A percentile compares a stretch with the other conserved stretches of the same genome.
Evolutionary conservation across 768 basidiomycete genomes (phyloP).

Genomic region (Hygrocybe punicea): DNA sequence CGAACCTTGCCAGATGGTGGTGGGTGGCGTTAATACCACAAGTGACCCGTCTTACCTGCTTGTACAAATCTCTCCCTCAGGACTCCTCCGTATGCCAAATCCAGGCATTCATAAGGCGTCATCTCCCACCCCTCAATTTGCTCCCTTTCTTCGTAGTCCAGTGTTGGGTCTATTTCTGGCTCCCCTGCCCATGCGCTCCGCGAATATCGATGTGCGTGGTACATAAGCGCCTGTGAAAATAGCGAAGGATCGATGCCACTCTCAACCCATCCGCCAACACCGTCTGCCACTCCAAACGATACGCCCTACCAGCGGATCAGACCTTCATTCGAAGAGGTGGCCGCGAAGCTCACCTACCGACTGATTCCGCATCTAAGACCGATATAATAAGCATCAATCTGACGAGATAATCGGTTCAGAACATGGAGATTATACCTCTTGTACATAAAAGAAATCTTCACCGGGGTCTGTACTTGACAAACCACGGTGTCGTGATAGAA

Average conservation of each 20-base stretch:
- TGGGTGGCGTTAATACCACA: conserved; percentile 21
- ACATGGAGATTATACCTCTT: conserved; percentile 50
- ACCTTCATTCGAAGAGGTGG: conserved; percentile 18
- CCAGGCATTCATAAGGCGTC: conserved; percentile 66
- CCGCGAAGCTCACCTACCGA: conserved; percentile 55
- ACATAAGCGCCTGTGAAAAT: conserved; percentile 91
- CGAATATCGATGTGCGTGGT: conserved; percentile 71
- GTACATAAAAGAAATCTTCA: conserved; percentile 56
- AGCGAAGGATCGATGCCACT: conserved; percentile 82
- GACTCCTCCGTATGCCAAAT: conserved; percentile 69
- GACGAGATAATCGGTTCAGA: not conserved
- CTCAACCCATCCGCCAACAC: conserved; percentile 89
- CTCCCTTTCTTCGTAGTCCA: conserved; percentile 66
- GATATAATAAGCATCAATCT: conserved; percentile 1
- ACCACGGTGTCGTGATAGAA: conserved; percentile 46
- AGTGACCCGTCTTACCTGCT: conserved; percentile 50
- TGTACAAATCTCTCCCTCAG: conserved; percentile 62
- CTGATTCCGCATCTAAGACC: conserved; percentile 63
- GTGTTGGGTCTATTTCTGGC: conserved; percentile 75
- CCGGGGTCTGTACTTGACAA: conserved; percentile 40
- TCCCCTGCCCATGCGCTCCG: conserved; percentile 77
- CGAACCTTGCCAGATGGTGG: conserved; percentile 53
- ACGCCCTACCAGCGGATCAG: conserved; percentile 54
- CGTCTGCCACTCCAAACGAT: conserved; percentile 84
- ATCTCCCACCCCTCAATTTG: conserved; percentile 75